These are phyloP conservation scores for Cnidoscolus chayamansa DNA, from an alignment of 441 rosid species.

Conservation along the genomic window DNA sequence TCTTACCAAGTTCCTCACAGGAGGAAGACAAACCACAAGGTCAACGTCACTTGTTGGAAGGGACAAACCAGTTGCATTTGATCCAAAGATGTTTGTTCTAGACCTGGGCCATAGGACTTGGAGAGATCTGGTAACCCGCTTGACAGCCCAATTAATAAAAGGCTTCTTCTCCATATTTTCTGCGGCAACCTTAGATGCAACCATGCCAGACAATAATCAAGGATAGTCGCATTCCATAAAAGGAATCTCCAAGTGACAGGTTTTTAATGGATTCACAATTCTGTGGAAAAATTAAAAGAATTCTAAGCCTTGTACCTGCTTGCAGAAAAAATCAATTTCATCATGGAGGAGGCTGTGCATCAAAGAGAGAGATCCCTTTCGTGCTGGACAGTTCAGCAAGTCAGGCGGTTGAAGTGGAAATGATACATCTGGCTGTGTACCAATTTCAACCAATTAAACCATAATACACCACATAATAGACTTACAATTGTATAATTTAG, in stretches of 20 bases:
- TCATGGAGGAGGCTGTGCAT: constrained; percentile 72
- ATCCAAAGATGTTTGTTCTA: constrained; percentile 85
- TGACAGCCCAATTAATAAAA: constrained; percentile 90
- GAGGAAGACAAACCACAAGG: constrained; percentile 98
- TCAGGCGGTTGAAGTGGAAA: constrained; percentile 81
- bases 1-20: constrained; percentile 95
- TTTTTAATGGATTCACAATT: constrained; percentile 7
- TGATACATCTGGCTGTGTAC: constrained; percentile 82
- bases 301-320: constrained; percentile 52
- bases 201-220: constrained; percentile 27
- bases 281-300: constrained; percentile 11
- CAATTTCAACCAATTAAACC: constrained; percentile 28
- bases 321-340: constrained; percentile 88
- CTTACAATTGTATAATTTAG: constrained; percentile 11
- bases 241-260: constrained; percentile 19
- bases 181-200: constrained; percentile 63
- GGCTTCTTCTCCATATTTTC: constrained; percentile 83
- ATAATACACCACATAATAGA: constrained; percentile 17
- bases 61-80: constrained; percentile 92
- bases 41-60: constrained; percentile 98
- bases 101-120: constrained; percentile 99
- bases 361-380: constrained; percentile 57
- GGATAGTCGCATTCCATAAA: constrained; percentile 12
- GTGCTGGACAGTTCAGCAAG: constrained; percentile 49
- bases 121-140: constrained; percentile 91